Percentiles rank a stretch among this genome's conserved stretches.
These are phyloP conservation scores for Crepidotus variabilis DNA, from an alignment of 768 basidiomycete species.

Conservation along the genomic window DNA sequence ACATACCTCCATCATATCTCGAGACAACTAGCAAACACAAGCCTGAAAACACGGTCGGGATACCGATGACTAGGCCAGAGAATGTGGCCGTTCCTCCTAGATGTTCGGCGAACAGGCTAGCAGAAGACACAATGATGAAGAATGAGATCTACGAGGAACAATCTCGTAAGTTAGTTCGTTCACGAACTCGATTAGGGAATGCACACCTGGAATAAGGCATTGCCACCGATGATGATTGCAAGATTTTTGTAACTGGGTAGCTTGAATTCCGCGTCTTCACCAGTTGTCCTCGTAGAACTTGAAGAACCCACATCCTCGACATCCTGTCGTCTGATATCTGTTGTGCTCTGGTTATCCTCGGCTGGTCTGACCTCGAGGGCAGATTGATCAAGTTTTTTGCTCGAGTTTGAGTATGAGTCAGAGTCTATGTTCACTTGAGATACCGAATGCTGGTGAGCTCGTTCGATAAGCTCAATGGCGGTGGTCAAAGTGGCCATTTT, in stretches of 20 bases:
- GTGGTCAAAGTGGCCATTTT: background rate
- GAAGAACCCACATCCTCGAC: background rate
- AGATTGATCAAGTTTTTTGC: background rate
- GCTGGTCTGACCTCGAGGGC: background rate
- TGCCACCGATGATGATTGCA: constrained; percentile 24
- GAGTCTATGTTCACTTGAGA: background rate
- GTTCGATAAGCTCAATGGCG: background rate
- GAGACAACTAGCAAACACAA: constrained; percentile 53
- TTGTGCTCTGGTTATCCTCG: background rate
- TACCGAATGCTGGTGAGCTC: background rate
- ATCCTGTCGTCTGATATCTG: background rate
- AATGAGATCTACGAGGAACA: constrained; percentile 48
- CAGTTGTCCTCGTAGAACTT: background rate
- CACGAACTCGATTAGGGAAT: background rate
- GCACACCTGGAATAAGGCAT: constrained; percentile 26
- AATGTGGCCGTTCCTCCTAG: constrained; percentile 70
- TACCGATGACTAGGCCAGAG: constrained; percentile 64
- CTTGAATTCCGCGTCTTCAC: constrained; percentile 21
- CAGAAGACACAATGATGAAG: constrained; percentile 67
- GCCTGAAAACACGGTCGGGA: constrained; percentile 61
- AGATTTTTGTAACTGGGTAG: constrained; percentile 23
- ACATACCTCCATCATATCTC: constrained; percentile 50
- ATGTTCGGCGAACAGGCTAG: constrained; percentile 56
- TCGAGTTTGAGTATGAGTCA: background rate
- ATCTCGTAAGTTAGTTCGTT: background rate